Conservation (phyloP, 371 early-diverging fungal genomes). For the Ordospora pajunii region DNA sequence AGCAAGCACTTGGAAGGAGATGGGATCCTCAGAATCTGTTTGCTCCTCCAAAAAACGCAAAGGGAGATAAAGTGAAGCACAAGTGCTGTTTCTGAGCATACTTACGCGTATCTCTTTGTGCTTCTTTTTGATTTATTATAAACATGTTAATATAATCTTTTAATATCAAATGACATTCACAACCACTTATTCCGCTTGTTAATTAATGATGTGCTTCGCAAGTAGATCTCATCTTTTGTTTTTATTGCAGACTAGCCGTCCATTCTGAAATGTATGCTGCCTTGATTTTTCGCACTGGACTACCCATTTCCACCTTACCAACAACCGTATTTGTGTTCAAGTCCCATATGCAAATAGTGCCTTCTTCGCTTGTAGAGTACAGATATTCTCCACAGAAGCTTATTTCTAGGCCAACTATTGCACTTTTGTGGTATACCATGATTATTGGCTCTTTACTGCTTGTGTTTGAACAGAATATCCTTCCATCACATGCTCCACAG, state of each 20-base stretch:
- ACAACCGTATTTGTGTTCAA: neutral
- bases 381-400: conserved; percentile 25
- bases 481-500: conserved; percentile 7
- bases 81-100: neutral
- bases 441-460: neutral
- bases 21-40: neutral
- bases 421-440: conserved; percentile 23
- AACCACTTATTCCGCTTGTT: too few relatives aligned
- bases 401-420: neutral
- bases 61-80: conserved; percentile 1
- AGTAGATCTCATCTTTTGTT: neutral
- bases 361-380: conserved; percentile 15
- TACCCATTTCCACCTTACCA: neutral
- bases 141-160: too few relatives aligned
- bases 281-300: neutral
- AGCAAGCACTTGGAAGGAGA: neutral
- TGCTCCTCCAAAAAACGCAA: too few relatives aligned
- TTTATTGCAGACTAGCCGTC: too few relatives aligned
- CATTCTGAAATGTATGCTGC: neutral
- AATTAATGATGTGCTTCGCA: too few relatives aligned
- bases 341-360: conserved; percentile 29
- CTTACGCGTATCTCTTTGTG: too few relatives aligned
- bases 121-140: too few relatives aligned
- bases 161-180: too few relatives aligned
- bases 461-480: conserved; percentile 1